phyloP scores from a whole-genome alignment of 371 early-diverging fungal species.

The Lichtheimia hyalospora region DNA sequence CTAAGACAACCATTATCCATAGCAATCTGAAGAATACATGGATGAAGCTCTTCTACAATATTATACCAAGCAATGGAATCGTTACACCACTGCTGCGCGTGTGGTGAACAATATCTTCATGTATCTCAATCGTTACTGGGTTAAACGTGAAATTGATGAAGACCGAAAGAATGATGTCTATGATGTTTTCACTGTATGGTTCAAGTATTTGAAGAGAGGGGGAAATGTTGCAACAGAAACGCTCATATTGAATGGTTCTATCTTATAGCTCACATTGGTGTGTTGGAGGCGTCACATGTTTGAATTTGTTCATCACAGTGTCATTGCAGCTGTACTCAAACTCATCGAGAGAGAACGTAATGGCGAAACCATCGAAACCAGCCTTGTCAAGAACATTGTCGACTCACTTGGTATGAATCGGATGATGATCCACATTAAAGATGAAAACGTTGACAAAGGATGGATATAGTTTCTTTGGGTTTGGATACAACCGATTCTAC shows the following conservation, averaged over 20 bases:
- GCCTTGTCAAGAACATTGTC: constrained; percentile 83
- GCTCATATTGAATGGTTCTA: neutral
- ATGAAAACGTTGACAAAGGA: neutral
- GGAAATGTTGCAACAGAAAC: neutral
- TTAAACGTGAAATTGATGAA: constrained; percentile 93
- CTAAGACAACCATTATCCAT: neutral
- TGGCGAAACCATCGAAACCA: constrained; percentile 88
- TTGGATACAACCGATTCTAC: constrained; percentile 80
- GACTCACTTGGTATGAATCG: constrained; percentile 78
- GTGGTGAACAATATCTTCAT: constrained; percentile 89
- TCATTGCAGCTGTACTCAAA: constrained; percentile 82
- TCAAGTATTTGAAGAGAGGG: neutral
- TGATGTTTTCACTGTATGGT: constrained; percentile 89
- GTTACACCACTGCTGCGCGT: constrained; percentile 83
- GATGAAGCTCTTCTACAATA: constrained; percentile 84
- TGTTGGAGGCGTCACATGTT: constrained; percentile 91
- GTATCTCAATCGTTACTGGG: constrained; percentile 97
- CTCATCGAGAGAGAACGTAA: constrained; percentile 85
- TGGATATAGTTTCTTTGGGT: constrained; percentile 72
- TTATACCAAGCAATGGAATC: constrained; percentile 88
- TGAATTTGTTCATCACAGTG: constrained; percentile 69
- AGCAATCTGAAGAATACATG: constrained; percentile 63
- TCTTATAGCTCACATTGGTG: constrained; percentile 71
- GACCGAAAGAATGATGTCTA: constrained; percentile 83
- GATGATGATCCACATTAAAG: neutral